Percentiles rank a stretch among this genome's conserved stretches.
Evolutionary conservation across 805 yeast species (phyloP).

Genomic region (Ogataea paradorogensis): DNA sequence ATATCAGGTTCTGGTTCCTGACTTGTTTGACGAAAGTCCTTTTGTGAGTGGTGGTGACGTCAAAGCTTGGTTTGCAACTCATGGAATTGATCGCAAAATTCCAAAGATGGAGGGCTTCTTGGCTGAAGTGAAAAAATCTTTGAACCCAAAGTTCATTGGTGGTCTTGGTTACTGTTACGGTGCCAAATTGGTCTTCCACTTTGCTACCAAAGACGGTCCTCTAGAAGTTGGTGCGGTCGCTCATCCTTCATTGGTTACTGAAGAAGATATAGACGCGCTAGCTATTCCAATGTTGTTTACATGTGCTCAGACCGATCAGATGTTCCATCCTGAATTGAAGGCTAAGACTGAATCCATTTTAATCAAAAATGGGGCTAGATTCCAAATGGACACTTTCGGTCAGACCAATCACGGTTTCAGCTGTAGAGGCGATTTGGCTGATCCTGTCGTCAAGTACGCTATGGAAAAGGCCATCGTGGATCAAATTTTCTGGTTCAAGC

Average conservation of each 20-base stretch:
- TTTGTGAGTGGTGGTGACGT: slow-evolving; percentile 28
- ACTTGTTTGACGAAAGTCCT: slow-evolving; percentile 58
- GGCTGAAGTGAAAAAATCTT: slow-evolving; percentile 40
- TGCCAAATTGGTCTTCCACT: slow-evolving; percentile 63
- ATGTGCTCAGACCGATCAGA: slow-evolving; percentile 68
- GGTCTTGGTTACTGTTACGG: slow-evolving; percentile 85
- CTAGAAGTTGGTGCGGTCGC: slow-evolving; percentile 67
- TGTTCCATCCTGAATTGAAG: slow-evolving; percentile 65
- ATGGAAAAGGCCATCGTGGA: slow-evolving; percentile 58
- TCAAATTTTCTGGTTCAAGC: slow-evolving; percentile 38
- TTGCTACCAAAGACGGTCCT: slow-evolving; percentile 38
- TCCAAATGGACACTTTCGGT: slow-evolving; percentile 58
- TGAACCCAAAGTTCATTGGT: slow-evolving; percentile 47
- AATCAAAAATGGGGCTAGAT: slow-evolving; percentile 47
- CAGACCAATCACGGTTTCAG: slow-evolving; percentile 78
- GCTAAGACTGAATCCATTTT: slow-evolving; percentile 52
- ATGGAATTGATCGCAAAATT: slow-evolving; percentile 40
- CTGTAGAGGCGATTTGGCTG: slow-evolving; percentile 65
- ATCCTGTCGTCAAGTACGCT: slow-evolving; percentile 57
- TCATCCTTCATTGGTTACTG: slow-evolving; percentile 72
- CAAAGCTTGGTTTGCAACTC: slow-evolving; percentile 43
- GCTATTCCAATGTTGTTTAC: slow-evolving; percentile 62
- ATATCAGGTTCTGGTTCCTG: slow-evolving; percentile 73
- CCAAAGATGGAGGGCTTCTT: slow-evolving; percentile 51
- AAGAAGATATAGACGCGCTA: slow-evolving; percentile 58